Conservation (phyloP, 139 green algal genomes). For the Gonium pectorale region DNA sequence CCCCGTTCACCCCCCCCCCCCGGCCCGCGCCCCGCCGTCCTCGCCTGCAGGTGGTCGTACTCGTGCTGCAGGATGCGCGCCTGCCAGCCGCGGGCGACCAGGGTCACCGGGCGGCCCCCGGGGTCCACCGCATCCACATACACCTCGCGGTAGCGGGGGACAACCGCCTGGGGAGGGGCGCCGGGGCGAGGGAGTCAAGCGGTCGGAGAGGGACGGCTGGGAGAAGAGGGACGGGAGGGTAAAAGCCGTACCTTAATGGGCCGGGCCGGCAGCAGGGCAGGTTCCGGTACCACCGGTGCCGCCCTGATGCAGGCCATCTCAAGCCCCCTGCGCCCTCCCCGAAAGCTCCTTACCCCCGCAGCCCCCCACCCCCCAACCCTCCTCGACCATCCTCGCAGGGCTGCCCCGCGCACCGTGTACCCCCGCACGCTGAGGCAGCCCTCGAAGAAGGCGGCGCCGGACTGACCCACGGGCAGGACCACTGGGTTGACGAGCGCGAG, state of each 20-base stretch:
- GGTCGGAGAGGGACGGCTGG: too few relatives aligned
- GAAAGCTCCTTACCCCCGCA: not conserved
- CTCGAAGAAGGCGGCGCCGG: conserved; percentile 25
- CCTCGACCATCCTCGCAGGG: not conserved
- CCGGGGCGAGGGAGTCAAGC: not conserved
- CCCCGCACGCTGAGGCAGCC: conserved; percentile 40
- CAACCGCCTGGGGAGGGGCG: conserved; percentile 7
- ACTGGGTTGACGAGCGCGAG: conserved; percentile 26
- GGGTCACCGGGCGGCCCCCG: conserved; percentile 74
- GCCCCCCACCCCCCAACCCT: not conserved
- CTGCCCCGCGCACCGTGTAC: conserved; percentile 2
- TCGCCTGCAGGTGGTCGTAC: conserved; percentile 94
- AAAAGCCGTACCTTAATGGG: too few relatives aligned
- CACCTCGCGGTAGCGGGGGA: conserved; percentile 24
- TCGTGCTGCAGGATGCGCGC: conserved; percentile 99
- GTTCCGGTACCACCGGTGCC: too few relatives aligned
- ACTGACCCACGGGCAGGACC: not conserved
- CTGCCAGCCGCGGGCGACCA: conserved; percentile 68
- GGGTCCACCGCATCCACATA: conserved; percentile 80
- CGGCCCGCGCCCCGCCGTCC: not conserved
- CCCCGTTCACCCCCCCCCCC: not conserved
- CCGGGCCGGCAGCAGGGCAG: too few relatives aligned
- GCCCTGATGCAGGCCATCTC: too few relatives aligned
- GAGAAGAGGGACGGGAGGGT: too few relatives aligned
- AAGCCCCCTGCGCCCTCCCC: too few relatives aligned